phyloP scores from a whole-genome alignment of 345 rosid genomes.

The Raphanus sativus region DNA sequence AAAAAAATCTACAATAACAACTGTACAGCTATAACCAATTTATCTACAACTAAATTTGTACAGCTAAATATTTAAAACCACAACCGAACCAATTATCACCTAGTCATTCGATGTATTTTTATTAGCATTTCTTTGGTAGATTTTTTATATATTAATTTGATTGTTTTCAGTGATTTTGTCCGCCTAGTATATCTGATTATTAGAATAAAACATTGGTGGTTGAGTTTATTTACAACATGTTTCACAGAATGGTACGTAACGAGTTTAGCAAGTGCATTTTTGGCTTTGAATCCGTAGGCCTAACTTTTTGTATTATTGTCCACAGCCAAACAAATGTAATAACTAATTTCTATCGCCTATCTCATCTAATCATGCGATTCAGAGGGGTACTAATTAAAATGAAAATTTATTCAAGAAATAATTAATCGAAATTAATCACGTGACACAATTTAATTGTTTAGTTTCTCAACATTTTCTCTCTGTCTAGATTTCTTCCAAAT shows the following conservation, averaged over 20 bases:
- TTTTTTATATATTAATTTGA: background rate
- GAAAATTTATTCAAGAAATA: background rate
- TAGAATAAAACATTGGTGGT: background rate
- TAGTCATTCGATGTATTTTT: slow-evolving; percentile 3
- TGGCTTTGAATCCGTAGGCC: slow-evolving; percentile 15
- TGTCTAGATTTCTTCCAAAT: background rate
- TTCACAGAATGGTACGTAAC: slow-evolving; percentile 2
- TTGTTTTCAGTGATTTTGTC: slow-evolving; percentile 20
- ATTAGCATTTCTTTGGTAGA: background rate
- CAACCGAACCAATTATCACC: too few relatives aligned
- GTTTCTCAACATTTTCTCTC: background rate
- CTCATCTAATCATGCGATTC: background rate
- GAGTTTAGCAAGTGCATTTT: background rate
- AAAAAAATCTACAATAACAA: too few relatives aligned
- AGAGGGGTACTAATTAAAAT: background rate
- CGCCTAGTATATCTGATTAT: background rate
- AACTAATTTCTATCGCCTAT: background rate
- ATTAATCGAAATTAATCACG: background rate
- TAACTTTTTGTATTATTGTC: slow-evolving; percentile 11
- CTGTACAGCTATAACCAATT: too few relatives aligned
- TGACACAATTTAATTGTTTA: background rate
- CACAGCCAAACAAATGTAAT: background rate
- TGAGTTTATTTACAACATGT: background rate
- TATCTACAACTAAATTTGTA: too few relatives aligned
- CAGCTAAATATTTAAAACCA: too few relatives aligned